These are phyloP conservation scores for Tuber borchii DNA, from an alignment of 495 filamentous ascomycete species.

Conservation along the genomic window DNA sequence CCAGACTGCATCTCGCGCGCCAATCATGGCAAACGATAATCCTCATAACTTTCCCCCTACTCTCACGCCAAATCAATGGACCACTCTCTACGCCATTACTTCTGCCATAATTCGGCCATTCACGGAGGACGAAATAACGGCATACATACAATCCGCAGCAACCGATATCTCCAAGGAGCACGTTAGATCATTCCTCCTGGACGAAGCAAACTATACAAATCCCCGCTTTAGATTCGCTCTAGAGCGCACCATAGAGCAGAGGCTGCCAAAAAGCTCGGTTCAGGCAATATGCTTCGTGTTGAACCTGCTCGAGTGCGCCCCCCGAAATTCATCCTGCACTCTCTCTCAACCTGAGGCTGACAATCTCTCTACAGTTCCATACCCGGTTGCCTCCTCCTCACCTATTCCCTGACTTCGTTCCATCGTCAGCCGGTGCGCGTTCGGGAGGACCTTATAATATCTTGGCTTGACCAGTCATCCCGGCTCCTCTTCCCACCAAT, in stretches of 20 bases:
- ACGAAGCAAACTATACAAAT: slow-evolving; percentile 16
- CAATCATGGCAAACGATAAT: slow-evolving; percentile 3
- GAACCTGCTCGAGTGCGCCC: slow-evolving; percentile 12
- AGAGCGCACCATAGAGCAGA: slow-evolving; percentile 7
- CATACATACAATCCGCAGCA: slow-evolving; percentile 7
- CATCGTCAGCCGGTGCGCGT: slow-evolving; percentile 56
- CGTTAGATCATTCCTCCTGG: slow-evolving; percentile 14
- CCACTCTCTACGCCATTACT: slow-evolving; percentile 22
- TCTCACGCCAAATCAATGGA: slow-evolving; percentile 22
- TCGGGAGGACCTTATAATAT: slow-evolving; percentile 51
- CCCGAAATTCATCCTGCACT: neutral
- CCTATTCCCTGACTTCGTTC: slow-evolving; percentile 57
- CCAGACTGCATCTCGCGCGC: neutral
- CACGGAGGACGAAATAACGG: neutral
- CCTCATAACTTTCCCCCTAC: slow-evolving; percentile 11
- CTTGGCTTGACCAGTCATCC: slow-evolving; percentile 52
- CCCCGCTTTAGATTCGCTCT: neutral
- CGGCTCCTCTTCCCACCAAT: slow-evolving; percentile 55
- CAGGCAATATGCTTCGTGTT: slow-evolving; percentile 9
- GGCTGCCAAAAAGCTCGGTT: slow-evolving; percentile 1
- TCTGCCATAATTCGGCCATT: slow-evolving; percentile 10
- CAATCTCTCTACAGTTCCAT: slow-evolving; percentile 51
- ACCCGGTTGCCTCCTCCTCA: slow-evolving; percentile 61
- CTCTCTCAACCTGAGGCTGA: neutral
- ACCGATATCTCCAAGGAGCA: slow-evolving; percentile 7